A percentile compares a stretch with the other conserved stretches of the same genome.
phyloP scores from a whole-genome alignment of 2,329 filamentous ascomycete species.

The Fusarium humuli region DNA sequence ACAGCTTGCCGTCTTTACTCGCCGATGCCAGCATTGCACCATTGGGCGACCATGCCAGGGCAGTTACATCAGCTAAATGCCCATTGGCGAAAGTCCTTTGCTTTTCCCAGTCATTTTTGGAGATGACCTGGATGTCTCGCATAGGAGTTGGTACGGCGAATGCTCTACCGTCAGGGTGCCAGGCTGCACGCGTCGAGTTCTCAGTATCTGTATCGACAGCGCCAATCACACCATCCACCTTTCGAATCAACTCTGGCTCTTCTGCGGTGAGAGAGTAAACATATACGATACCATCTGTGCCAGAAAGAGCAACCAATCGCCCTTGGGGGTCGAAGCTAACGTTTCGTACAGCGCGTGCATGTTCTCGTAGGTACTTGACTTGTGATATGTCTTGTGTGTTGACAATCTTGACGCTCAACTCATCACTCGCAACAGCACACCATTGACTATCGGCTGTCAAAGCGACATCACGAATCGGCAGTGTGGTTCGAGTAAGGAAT shows the following conservation, averaged over 20 bases:
- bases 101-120: slow-evolving; percentile 89
- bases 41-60: slow-evolving; percentile 93
- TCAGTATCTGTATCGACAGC: slow-evolving; percentile 79
- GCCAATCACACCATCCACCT: slow-evolving; percentile 87
- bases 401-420: slow-evolving; percentile 90
- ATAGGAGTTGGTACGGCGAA: slow-evolving; percentile 88
- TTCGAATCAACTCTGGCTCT: slow-evolving; percentile 82
- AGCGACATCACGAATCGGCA: slow-evolving; percentile 87
- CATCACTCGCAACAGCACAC: slow-evolving; percentile 97
- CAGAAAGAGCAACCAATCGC: slow-evolving; percentile 80
- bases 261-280: slow-evolving; percentile 85
- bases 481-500: slow-evolving; percentile 83
- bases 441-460: slow-evolving; percentile 85
- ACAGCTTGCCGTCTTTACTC: slow-evolving; percentile 74
- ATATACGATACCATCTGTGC: slow-evolving; percentile 89
- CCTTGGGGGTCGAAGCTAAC: slow-evolving; percentile 87
- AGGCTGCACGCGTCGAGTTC: slow-evolving; percentile 78
- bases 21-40: slow-evolving; percentile 84
- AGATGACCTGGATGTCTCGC: slow-evolving; percentile 86
- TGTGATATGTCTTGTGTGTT: slow-evolving; percentile 81
- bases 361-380: slow-evolving; percentile 83
- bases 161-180: slow-evolving; percentile 94
- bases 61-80: slow-evolving; percentile 86
- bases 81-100: slow-evolving; percentile 83
- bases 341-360: slow-evolving; percentile 89